Evolutionary conservation across 306 rosid species (phyloP), one percentile per base, ranked within the genome.

Genomic region (Inga laurina): DNA sequence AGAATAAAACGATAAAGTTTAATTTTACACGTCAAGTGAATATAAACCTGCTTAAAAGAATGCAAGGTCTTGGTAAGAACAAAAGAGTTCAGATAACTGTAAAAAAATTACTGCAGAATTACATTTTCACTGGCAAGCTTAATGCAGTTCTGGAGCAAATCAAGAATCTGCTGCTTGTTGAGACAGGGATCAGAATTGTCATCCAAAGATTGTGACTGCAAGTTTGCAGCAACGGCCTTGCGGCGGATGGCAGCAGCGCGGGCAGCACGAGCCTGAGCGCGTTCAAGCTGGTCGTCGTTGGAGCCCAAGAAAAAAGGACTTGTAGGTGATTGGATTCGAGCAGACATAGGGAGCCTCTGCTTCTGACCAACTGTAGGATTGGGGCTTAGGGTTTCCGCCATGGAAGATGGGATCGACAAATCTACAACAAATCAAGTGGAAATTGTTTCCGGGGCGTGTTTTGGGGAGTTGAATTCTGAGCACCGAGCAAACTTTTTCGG

Each of bases 111-210:
- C 3, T 52, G 30, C 22, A 67, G 75, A 30, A 52, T 71, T 85
- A 96, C 98, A 82, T 94, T 96, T 91, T 96, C 99, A 78, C 99
- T 96, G 21, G 95, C 99, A 74, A 96, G 98, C 89, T 92, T 96
- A 72, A 96, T 96, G 93, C 99, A 96, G 82, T 96, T 94, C n/a
- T 94, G 92, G 84, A 96, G 93, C 84, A 96, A 88, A 83, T 91
- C 99, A 68, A 96, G 80, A 78, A 94, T 94, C 87, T 96, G 99
- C 78, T 88, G 91, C 85, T 90, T 92, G 84, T 88, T 93, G 61
- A 96, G 98, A 82, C 87, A 81, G 11, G 82, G 85, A 65, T 87
- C 89, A 34, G 90, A 61, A 51, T 81, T 78, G 49, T 80, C 75
- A 5, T 74, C 79, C 4, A 46, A 64, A 15, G 81, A 74, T 8